Percentiles rank a stretch among this genome's conserved stretches.
Evolutionary conservation across 495 filamentous ascomycete genomes (phyloP).

Genomic region (Xylaria intraflava): DNA sequence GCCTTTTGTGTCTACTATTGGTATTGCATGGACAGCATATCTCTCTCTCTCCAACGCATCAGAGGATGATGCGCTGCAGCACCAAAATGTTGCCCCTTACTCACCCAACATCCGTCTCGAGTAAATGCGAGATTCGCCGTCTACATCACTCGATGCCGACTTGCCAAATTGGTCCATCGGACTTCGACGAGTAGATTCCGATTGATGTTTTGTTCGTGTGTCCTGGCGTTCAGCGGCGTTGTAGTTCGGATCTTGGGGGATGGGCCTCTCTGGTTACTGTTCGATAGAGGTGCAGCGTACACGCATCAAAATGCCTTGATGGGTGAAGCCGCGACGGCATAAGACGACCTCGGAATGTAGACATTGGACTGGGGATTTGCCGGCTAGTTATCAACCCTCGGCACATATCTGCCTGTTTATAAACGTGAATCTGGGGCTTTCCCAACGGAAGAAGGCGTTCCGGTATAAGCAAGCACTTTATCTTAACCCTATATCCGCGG

Average conservation of each 20-base stretch:
- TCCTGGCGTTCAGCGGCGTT: slow-evolving; percentile 1
- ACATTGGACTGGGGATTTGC: background rate
- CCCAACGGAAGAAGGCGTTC: background rate
- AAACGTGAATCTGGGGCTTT: background rate
- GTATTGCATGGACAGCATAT: slow-evolving; percentile 99
- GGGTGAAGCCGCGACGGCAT: background rate
- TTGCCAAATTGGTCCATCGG: background rate
- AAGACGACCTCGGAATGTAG: background rate
- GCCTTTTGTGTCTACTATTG: slow-evolving; percentile 94
- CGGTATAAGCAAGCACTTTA: background rate
- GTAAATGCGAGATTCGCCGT: slow-evolving; percentile 12
- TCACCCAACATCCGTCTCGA: slow-evolving; percentile 26
- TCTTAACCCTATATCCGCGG: background rate
- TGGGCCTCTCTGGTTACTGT: background rate
- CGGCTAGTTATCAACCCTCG: background rate
- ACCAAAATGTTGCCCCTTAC: slow-evolving; percentile 21
- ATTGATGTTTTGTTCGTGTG: background rate
- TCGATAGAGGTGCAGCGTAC: background rate
- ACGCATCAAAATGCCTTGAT: background rate
- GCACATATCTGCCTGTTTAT: background rate
- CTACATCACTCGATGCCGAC: background rate
- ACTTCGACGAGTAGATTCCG: background rate
- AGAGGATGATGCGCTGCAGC: slow-evolving; percentile 47
- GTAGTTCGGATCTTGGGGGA: background rate
- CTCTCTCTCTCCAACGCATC: slow-evolving; percentile 89